Evolutionary conservation across 352 stramenopile species (phyloP).

Genomic region (Phytopythium sindhum): DNA sequence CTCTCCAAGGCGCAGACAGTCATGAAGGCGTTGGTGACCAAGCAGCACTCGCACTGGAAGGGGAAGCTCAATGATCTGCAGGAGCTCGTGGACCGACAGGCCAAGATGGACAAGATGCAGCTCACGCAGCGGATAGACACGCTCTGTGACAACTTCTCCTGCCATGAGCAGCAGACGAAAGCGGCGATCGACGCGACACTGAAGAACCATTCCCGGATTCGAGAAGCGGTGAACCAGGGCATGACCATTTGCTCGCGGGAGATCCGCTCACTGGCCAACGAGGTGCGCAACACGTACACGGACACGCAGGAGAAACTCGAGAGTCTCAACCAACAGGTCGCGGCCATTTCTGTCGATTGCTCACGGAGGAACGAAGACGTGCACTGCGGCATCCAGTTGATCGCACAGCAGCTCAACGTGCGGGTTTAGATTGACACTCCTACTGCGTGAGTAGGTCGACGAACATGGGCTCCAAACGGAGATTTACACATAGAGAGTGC

Average conservation of each 20-base stretch:
- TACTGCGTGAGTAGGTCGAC: neutral
- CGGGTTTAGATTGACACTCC: constrained; percentile 16
- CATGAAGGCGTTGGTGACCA: constrained; percentile 28
- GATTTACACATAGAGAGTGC: constrained; percentile 40
- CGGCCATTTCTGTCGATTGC: constrained; percentile 26
- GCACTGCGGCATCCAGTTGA: constrained; percentile 32
- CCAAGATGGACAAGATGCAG: constrained; percentile 45
- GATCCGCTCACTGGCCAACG: constrained; percentile 40
- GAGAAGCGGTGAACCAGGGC: constrained; percentile 46
- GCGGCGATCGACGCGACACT: constrained; percentile 39
- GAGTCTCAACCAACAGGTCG: constrained; percentile 30
- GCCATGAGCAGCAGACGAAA: constrained; percentile 41
- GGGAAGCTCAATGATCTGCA: constrained; percentile 38
- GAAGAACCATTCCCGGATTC: constrained; percentile 52
- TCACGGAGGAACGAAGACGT: constrained; percentile 31
- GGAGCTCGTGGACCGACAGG: constrained; percentile 42
- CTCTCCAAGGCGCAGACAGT: constrained; percentile 37
- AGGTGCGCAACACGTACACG: constrained; percentile 25
- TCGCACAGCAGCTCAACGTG: constrained; percentile 40
- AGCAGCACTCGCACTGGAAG: constrained; percentile 37
- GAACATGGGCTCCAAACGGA: neutral
- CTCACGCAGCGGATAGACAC: constrained; percentile 43
- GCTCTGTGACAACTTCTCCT: constrained; percentile 27
- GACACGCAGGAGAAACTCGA: constrained; percentile 40
- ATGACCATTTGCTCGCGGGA: constrained; percentile 59